Evolutionary conservation across 495 filamentous ascomycete genomes (phyloP).

Genomic region (Hypoxylon intermedium): DNA sequence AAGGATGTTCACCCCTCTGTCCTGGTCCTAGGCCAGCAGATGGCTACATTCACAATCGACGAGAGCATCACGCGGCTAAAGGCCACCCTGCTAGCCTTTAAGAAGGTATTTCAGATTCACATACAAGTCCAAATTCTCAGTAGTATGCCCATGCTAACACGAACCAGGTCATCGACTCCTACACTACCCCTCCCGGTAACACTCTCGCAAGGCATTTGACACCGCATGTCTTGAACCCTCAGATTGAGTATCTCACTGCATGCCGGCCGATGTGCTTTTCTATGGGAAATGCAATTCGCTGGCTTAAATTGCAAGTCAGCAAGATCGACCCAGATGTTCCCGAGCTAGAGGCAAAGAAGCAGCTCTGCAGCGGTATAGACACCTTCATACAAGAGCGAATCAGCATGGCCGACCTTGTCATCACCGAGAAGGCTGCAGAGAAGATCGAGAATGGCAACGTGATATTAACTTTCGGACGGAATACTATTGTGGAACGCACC

Average conservation of each 20-base stretch:
- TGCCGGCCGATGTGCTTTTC: constrained; percentile 91
- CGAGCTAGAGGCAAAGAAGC: constrained; percentile 77
- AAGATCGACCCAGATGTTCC: constrained; percentile 82
- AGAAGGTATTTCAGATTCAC: constrained; percentile 66
- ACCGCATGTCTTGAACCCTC: constrained; percentile 86
- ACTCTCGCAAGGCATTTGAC: constrained; percentile 90
- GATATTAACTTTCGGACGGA: constrained; percentile 88
- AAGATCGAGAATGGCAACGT: constrained; percentile 79
- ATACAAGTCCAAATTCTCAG: constrained; percentile 7
- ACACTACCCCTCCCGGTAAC: constrained; percentile 82
- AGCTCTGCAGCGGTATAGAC: constrained; percentile 82
- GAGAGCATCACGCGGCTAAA: constrained; percentile 90
- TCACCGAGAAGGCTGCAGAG: constrained; percentile 72
- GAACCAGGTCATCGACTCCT: constrained; percentile 82
- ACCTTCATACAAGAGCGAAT: constrained; percentile 89
- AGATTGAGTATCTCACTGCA: constrained; percentile 91
- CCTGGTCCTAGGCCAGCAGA: constrained; percentile 83
- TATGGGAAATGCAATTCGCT: constrained; percentile 94
- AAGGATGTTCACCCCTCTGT: constrained; percentile 93
- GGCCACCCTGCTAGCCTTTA: constrained; percentile 86
- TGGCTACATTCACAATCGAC: constrained; percentile 85
- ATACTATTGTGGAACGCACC: constrained; percentile 80
- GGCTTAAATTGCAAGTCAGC: constrained; percentile 87
- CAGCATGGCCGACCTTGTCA: constrained; percentile 82
- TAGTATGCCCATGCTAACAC: constrained; percentile 1